Percentiles rank a stretch among this genome's conserved stretches.
These are phyloP conservation scores for Lentinus tigrinus DNA, from an alignment of 768 basidiomycete species.

Conservation along the genomic window DNA sequence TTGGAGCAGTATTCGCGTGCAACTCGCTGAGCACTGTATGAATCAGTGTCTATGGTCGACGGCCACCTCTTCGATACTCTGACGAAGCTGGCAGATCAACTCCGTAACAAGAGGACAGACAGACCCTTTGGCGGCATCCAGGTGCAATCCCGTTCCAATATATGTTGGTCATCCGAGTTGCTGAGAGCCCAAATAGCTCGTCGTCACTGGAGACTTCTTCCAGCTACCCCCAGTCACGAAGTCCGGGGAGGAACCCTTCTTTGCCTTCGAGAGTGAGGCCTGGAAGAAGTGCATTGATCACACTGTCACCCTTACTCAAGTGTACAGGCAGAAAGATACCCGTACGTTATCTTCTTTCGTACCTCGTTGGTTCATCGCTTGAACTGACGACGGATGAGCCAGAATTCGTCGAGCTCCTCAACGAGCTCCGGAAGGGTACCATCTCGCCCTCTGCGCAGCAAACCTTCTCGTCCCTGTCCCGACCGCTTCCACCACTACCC, in stretches of 20 bases:
- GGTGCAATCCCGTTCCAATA: constrained; percentile 31
- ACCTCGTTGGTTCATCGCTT: not conserved
- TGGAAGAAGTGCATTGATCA: constrained; percentile 59
- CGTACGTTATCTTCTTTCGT: constrained; percentile 38
- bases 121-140: constrained; percentile 70
- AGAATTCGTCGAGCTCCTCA: constrained; percentile 75
- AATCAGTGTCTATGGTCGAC: constrained; percentile 69
- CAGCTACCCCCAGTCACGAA: constrained; percentile 61
- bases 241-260: constrained; percentile 42
- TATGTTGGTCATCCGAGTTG: not conserved
- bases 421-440: constrained; percentile 67
- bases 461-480: constrained; percentile 48
- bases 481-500: constrained; percentile 28
- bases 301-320: constrained; percentile 66
- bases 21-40: not conserved
- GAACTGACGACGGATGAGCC: not conserved
- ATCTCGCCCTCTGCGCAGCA: constrained; percentile 45
- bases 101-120: constrained; percentile 45
- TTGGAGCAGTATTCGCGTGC: too few species aligned
- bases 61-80: constrained; percentile 61
- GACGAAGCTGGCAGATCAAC: constrained; percentile 45
- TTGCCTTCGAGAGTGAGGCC: constrained; percentile 62
- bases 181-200: constrained; percentile 33
- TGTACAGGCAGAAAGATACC: constrained; percentile 74
- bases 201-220: constrained; percentile 68